Conservation (phyloP, 257 asterid species). For the Ligustrum vulgare region DNA sequence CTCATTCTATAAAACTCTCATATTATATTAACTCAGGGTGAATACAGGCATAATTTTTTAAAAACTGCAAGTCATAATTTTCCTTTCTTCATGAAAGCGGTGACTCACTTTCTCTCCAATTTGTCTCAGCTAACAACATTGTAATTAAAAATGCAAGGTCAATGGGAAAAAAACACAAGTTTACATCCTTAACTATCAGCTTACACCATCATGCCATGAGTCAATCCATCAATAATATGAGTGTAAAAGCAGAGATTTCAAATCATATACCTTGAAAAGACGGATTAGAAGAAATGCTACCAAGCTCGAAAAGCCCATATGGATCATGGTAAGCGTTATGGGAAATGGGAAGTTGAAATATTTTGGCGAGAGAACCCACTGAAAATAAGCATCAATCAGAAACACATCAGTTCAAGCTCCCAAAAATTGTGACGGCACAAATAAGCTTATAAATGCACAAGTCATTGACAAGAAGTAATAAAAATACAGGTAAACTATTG, state of each 20-base stretch:
- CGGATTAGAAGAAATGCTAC: constrained; percentile 58
- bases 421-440: neutral
- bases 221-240: neutral
- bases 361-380: constrained; percentile 65
- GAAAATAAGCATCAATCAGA: constrained; percentile 28
- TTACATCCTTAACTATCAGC: neutral
- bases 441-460: neutral
- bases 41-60: neutral
- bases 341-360: constrained; percentile 58
- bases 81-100: neutral
- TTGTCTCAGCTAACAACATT: neutral
- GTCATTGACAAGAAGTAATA: neutral
- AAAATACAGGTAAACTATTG: neutral
- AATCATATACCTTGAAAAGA: constrained; percentile 42
- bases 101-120: neutral
- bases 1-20: neutral
- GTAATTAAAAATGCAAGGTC: neutral
- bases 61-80: neutral
- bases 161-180: neutral
- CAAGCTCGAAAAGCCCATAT: constrained; percentile 61
- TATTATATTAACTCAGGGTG: neutral
- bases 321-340: constrained; percentile 60
- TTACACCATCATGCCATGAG: neutral
- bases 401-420: neutral
- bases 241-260: neutral